A percentile compares a stretch with the other conserved stretches of the same genome.
phyloP scores from a whole-genome alignment of 2,329 filamentous ascomycete genomes.

The Corinectria fuckeliana region DNA sequence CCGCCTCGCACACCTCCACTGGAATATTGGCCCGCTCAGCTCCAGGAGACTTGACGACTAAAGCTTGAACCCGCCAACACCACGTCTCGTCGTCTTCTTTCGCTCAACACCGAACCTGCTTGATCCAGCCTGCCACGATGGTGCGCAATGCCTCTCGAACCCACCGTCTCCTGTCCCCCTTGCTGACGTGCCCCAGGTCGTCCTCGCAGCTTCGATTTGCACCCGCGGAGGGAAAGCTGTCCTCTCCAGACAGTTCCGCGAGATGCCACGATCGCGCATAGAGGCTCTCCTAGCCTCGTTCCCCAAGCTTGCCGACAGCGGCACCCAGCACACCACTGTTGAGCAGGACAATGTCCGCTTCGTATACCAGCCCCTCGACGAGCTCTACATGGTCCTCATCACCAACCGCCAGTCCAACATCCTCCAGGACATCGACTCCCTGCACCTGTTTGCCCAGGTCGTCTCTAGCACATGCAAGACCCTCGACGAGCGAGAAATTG shows the following conservation, averaged over 20 bases:
- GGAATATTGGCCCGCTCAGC: conserved; percentile 41
- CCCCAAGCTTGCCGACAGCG: conserved; percentile 94
- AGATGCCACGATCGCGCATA: conserved; percentile 96
- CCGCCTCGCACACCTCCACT: conserved; percentile 31
- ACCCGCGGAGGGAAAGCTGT: conserved; percentile 98
- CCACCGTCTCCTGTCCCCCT: not conserved
- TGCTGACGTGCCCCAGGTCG: conserved; percentile 68
- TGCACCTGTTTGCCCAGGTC: conserved; percentile 97
- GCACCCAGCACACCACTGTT: conserved; percentile 96
- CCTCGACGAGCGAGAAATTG: conserved; percentile 92
- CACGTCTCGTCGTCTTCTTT: conserved; percentile 25
- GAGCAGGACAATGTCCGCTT: conserved; percentile 99
- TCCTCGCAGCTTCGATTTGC: conserved; percentile 98
- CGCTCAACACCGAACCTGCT: conserved; percentile 26
- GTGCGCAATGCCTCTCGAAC: conserved; percentile 38
- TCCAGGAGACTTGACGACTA: conserved; percentile 36
- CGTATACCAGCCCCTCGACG: conserved; percentile 97
- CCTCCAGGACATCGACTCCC: conserved; percentile 96
- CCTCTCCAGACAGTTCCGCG: conserved; percentile 95
- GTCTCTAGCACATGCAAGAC: conserved; percentile 96
- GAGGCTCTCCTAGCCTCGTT: conserved; percentile 97
- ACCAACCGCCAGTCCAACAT: conserved; percentile 99
- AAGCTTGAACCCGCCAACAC: conserved; percentile 25
- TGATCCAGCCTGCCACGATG: conserved; percentile 45
- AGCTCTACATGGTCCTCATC: conserved; percentile 99